A percentile compares a stretch with the other conserved stretches of the same genome.
Evolutionary conservation across 2,329 filamentous ascomycete genomes (phyloP).

Genomic region (Cytospora piceicola): DNA sequence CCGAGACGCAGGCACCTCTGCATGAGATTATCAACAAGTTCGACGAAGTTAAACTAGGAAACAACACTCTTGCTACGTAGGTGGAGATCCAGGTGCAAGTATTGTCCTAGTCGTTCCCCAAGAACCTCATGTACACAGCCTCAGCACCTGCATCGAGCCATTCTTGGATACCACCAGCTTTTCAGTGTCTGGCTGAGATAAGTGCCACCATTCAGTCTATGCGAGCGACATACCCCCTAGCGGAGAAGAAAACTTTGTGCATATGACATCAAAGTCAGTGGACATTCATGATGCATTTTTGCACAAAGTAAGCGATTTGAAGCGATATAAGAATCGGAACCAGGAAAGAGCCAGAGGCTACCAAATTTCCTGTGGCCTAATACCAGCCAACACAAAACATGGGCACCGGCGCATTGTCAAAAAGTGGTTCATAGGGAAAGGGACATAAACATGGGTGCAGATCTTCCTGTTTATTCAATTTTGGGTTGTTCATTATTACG

Average conservation of each 20-base stretch:
- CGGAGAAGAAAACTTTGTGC: not conserved
- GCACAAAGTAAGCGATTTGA: not conserved
- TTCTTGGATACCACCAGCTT: not conserved
- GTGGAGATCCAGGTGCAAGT: not conserved
- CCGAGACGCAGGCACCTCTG: slow-evolving; percentile 36
- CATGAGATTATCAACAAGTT: slow-evolving; percentile 19
- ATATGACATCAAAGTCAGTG: not conserved
- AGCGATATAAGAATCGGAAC: not conserved
- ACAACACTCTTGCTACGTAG: slow-evolving; percentile 5
- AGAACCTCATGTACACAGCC: not conserved
- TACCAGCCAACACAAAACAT: slow-evolving; percentile 4
- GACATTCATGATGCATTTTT: not conserved
- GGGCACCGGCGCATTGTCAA: slow-evolving; percentile 14
- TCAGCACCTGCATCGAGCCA: not conserved
- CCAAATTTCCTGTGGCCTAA: not conserved
- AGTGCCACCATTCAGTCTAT: not conserved
- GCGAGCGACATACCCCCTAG: not conserved
- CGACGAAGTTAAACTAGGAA: not conserved
- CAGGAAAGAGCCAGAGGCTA: not conserved
- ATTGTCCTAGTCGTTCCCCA: not conserved
- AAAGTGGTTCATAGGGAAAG: slow-evolving; percentile 3
- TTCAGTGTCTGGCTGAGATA: not conserved
- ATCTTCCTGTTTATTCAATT: slow-evolving; percentile 17
- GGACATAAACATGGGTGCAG: slow-evolving; percentile 7
- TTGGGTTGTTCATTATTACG: not conserved